Conservation (phyloP, 805 yeast species). For the Candida verbasci region DNA sequence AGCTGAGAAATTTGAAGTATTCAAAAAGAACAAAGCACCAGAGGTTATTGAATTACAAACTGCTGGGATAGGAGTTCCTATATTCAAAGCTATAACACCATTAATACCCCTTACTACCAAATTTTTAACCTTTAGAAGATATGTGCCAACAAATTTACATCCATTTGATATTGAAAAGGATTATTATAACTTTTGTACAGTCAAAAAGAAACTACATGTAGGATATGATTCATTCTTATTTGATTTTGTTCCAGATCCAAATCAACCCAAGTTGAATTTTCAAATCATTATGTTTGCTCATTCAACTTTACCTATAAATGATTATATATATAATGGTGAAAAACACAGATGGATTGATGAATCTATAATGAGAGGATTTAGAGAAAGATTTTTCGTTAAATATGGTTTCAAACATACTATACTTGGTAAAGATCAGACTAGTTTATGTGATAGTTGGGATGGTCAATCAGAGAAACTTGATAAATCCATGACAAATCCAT, state of each 20-base stretch:
- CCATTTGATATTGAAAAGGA: constrained; percentile 8
- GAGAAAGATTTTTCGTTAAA: constrained; percentile 1
- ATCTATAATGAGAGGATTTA: neutral
- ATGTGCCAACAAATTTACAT: constrained; percentile 2
- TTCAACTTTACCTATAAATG: constrained; percentile 8
- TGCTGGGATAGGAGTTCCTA: constrained; percentile 8
- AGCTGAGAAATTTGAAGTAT: constrained; percentile 4
- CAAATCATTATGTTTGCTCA: constrained; percentile 9
- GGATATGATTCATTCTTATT: constrained; percentile 5
- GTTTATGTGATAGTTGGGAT: constrained; percentile 9
- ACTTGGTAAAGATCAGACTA: constrained; percentile 1
- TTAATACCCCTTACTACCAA: neutral
- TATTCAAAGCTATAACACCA: constrained; percentile 8
- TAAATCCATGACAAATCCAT: constrained; percentile 4
- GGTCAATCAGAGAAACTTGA: constrained; percentile 5
- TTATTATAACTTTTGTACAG: constrained; percentile 6
- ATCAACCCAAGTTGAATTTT: constrained; percentile 1
- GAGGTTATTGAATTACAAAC: constrained; percentile 5
- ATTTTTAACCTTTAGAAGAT: constrained; percentile 6
- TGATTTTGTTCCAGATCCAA: constrained; percentile 8
- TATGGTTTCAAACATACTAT: constrained; percentile 5
- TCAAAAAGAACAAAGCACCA: constrained; percentile 5
- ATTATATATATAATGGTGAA: constrained; percentile 8
- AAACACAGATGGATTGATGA: constrained; percentile 9
- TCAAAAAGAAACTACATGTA: neutral